Conservation (phyloP, 805 yeast species). For the Pichia exigua region DNA sequence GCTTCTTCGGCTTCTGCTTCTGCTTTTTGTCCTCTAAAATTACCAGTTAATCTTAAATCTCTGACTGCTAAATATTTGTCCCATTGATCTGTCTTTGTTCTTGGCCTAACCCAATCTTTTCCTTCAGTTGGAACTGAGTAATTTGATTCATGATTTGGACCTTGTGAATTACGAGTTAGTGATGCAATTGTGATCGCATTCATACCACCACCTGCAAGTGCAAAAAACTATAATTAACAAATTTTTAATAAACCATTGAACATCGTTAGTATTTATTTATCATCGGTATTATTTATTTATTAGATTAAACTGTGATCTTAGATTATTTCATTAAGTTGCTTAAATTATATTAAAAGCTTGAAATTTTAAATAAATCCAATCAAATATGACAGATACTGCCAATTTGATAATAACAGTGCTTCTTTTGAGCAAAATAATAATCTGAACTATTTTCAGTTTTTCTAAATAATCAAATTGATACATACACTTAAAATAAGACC, state of each 20-base stretch:
- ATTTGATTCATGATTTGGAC: slow-evolving; percentile 28
- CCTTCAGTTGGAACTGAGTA: slow-evolving; percentile 34
- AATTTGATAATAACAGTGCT: too few relatives aligned
- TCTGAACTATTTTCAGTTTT: neutral
- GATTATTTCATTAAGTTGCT: too few relatives aligned
- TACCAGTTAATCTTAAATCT: slow-evolving; percentile 72
- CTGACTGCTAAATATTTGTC: slow-evolving; percentile 56
- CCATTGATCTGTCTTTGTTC: slow-evolving; percentile 47
- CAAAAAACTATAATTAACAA: slow-evolving; percentile 30
- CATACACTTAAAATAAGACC: slow-evolving; percentile 47
- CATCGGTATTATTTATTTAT: too few relatives aligned
- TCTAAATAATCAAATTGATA: slow-evolving; percentile 8
- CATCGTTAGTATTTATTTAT: slow-evolving; percentile 2
- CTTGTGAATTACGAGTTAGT: slow-evolving; percentile 28
- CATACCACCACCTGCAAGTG: slow-evolving; percentile 47
- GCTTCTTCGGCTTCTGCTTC: slow-evolving; percentile 65
- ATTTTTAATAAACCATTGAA: neutral
- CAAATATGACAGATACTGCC: too few relatives aligned
- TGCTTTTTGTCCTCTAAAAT: slow-evolving; percentile 58
- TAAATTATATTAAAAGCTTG: too few relatives aligned
- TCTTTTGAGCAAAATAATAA: too few relatives aligned
- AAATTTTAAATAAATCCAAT: too few relatives aligned
- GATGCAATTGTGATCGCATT: slow-evolving; percentile 26
- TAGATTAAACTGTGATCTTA: too few relatives aligned
- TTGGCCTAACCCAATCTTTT: slow-evolving; percentile 46